Base-by-base conservation (phyloP, 164 flowering plant genomes). In the Vitis rotundifolia region DNA sequence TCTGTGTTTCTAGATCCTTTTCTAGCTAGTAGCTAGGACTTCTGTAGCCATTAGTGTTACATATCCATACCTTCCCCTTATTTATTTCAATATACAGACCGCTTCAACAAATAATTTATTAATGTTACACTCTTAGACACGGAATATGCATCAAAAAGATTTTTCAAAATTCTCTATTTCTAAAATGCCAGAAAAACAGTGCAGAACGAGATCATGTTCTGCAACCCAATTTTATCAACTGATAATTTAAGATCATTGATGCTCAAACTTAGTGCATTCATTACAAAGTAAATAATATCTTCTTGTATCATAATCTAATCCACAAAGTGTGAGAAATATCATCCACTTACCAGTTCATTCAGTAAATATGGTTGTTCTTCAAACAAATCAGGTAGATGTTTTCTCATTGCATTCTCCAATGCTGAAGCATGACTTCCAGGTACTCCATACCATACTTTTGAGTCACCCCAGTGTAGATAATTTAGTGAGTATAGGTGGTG, bases 371-470 rank as follows among this genome's bases (percentile, higher is more conserved):
- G 97, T 68, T 83, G 86, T 62, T 91, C 97, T 78, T 87, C 87
- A 76, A 93, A 93, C 64, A 93, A 73, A 81, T 85, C 93, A 1
- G 98, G 97, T 28, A 93, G 77, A 84, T 85, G 89, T 79, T 88
- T 93, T 71, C 67, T 87, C 97, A 93, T 93, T 51, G 94, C 89
- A 59, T 67, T 62, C 82, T 93, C 97, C 80, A 93, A 78, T 59
- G 78, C 71, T 5, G 76, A 68, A 37, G 98, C 94, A 81, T 81
- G 82, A 67, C 75, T 81, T 75, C 89, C 92, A 31, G 98, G 94
- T 19, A 93, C 85, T 31, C 98, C 97, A 84, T 89, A 93, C 98
- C 98, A 93, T 53, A 93, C 49, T 79, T 93, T 93, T 69, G 94
- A 91, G 70, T 84, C 98, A 37, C 98, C 98, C 82, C 81, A 88